Percentiles rank a stretch among this genome's conserved stretches.
Conservation (phyloP, 441 rosid genomes). For the Jatropha podagrica region DNA sequence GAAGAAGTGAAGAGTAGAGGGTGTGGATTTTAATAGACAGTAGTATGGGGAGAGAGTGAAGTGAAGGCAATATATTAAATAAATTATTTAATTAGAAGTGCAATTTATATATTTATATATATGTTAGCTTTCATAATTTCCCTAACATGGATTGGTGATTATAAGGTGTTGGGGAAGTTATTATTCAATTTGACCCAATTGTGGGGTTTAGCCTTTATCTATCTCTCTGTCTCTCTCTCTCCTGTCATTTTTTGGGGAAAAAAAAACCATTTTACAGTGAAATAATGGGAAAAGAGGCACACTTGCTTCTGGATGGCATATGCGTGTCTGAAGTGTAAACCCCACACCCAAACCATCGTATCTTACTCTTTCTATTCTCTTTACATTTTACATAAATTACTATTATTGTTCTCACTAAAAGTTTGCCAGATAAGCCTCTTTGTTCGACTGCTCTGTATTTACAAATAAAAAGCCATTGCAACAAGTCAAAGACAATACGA, state of each 20-base stretch:
- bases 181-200: slow-evolving; percentile 37
- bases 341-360: slow-evolving; percentile 10
- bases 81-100: not conserved
- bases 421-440: too few species aligned
- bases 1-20: slow-evolving; percentile 6
- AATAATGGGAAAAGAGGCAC: slow-evolving; percentile 26
- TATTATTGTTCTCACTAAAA: too few species aligned
- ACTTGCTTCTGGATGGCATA: slow-evolving; percentile 3
- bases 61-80: slow-evolving; percentile 14
- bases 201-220: slow-evolving; percentile 22
- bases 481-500: too few species aligned
- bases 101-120: slow-evolving; percentile 2
- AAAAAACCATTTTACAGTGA: slow-evolving; percentile 5
- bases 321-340: not conserved
- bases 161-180: slow-evolving; percentile 44
- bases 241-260: not conserved
- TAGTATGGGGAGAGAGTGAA: slow-evolving; percentile 10
- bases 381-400: too few species aligned
- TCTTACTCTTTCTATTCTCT: not conserved
- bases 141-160: slow-evolving; percentile 39
- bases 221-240: not conserved
- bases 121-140: slow-evolving; percentile 53
- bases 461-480: too few species aligned
- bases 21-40: slow-evolving; percentile 12
- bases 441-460: too few species aligned